Percentiles rank a stretch among this genome's conserved stretches.
Conservation (phyloP, 805 yeast genomes). For the Saturnispora quitensis region DNA sequence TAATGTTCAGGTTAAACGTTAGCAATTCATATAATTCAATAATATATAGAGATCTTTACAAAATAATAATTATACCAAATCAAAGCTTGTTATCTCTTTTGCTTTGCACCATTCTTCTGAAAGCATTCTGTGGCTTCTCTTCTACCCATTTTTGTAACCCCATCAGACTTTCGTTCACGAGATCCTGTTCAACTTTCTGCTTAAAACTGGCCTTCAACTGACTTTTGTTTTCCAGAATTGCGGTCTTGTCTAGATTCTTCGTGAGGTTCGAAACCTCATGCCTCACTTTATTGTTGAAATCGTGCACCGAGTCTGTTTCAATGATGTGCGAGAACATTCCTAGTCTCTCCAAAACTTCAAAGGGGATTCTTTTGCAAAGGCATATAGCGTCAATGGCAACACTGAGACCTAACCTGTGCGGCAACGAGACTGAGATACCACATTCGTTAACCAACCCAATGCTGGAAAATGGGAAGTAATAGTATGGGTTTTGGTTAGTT, state of each 20-base stretch:
- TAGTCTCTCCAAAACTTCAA: conserved; percentile 42
- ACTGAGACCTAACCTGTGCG: conserved; percentile 62
- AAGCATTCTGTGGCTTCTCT: conserved; percentile 62
- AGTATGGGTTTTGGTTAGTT: conserved; percentile 19
- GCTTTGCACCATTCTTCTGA: conserved; percentile 8
- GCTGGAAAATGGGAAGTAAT: conserved; percentile 72
- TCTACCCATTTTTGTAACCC: conserved; percentile 65
- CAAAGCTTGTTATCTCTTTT: conserved; percentile 11
- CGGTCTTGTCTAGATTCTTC: conserved; percentile 36
- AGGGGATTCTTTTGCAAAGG: conserved; percentile 55
- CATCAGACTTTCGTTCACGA: conserved; percentile 54
- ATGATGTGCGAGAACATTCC: conserved; percentile 60
- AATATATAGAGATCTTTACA: not conserved
- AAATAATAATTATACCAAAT: conserved; percentile 17
- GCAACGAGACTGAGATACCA: conserved; percentile 58
- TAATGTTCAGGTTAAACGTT: conserved; percentile 14
- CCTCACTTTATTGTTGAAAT: conserved; percentile 35
- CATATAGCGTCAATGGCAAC: conserved; percentile 65
- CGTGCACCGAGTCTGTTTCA: conserved; percentile 27
- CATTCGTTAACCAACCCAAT: conserved; percentile 83
- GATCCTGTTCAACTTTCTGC: conserved; percentile 36
- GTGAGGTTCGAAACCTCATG: conserved; percentile 29
- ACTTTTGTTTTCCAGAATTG: conserved; percentile 37
- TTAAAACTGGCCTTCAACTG: conserved; percentile 30
- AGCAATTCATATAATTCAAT: conserved; percentile 19